Evolutionary conservation across 2,329 filamentous ascomycete species (phyloP), one percentile per base, ranked within the genome.

Genomic region (Ceratocystis variospora): DNA sequence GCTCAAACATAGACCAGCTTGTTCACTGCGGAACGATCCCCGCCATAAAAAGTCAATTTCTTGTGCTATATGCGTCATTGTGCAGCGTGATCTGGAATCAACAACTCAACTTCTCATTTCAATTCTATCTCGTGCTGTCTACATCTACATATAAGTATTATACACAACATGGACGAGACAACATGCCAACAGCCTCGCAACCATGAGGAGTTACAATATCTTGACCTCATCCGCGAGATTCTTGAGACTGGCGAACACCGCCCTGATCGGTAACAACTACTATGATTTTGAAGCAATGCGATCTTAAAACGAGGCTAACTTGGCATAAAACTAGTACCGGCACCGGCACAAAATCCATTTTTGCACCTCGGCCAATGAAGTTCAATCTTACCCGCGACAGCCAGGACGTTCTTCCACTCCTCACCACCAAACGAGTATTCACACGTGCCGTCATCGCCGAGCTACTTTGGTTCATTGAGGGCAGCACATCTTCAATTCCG

Each of bases 371-470:
- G 0, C 90, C 91, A 44, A 83, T 97, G 62, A 92, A 90, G 73
- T 99, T 97, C 80, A 81, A 82, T 57, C 88, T 99, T 69, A 88
- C 87, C 69, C 80, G 83, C 66, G 73, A 78, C 68, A 80, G 79
- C 68, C 72, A 71, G 0, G 86, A 87, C 1, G 80, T 96, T 71
- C 83, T 99, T 22, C 94, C 94, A 28, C 89, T 99, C 71, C 86
- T 99, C 19, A 99, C 94, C 3, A 99, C 94, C 2, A 99, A 99
- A 76, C 90, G 94, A 71, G 94, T 99, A 71, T 97, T 96, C 77
- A 83, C 89, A 41, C 88, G 89, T 68, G 93, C 92, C 71, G 88
- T 99, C 62, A 81, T 97, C 69, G 89, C 87, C 70, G 94, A 99
- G 76, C 86, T 99, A 0, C 86, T 99, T 68, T 99, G 94, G 94